phyloP scores from a whole-genome alignment of 129 eudicot genomes.

The Saussurea involucrata region DNA sequence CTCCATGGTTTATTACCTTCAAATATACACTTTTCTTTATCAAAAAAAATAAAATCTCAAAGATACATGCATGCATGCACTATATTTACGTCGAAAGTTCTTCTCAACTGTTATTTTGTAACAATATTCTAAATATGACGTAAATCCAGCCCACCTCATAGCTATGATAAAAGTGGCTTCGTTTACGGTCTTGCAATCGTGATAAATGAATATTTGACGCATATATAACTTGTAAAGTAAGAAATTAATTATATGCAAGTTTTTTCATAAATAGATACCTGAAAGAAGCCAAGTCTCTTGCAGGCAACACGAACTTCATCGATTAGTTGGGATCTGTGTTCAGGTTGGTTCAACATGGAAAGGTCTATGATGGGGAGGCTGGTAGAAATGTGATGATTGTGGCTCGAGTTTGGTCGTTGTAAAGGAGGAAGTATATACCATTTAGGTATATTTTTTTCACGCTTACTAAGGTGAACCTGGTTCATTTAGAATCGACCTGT shows the following conservation, averaged over 20 bases:
- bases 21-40: not conserved
- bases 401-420: slow-evolving; percentile 38
- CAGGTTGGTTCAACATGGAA: slow-evolving; percentile 37
- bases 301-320: slow-evolving; percentile 48
- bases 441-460: slow-evolving; percentile 38
- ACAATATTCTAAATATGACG: not conserved
- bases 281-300: slow-evolving; percentile 62
- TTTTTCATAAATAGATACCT: slow-evolving; percentile 33
- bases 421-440: slow-evolving; percentile 45
- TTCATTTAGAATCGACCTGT: too few species aligned
- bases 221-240: too few species aligned
- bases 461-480: too few species aligned
- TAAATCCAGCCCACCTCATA: slow-evolving; percentile 1
- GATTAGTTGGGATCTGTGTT: slow-evolving; percentile 28
- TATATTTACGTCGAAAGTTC: not conserved
- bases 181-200: slow-evolving; percentile 5
- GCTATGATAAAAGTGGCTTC: not conserved
- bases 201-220: not conserved
- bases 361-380: slow-evolving; percentile 53
- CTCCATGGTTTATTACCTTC: slow-evolving; percentile 65
- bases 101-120: too few species aligned
- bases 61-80: slow-evolving; percentile 7
- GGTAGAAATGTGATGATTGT: not conserved
- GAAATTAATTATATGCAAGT: not conserved
- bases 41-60: not conserved